These are phyloP conservation scores for Pachysandra terminalis DNA, from an alignment of 164 flowering plant genomes.

Conservation along the genomic window DNA sequence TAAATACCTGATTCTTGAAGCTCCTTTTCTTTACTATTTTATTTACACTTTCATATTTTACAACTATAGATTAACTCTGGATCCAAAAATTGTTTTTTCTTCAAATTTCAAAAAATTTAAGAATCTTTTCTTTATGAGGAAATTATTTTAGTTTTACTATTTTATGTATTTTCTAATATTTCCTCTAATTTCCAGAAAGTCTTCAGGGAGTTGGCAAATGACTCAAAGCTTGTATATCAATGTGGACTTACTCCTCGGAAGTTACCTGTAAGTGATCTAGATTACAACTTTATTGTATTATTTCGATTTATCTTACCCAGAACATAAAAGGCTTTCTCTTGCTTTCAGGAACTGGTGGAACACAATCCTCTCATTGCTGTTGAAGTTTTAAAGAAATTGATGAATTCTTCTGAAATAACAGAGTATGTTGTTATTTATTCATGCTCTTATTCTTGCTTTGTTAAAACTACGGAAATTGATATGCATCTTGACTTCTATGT, in stretches of 20 bases:
- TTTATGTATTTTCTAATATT: neutral
- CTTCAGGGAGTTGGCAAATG: slow-evolving; percentile 69
- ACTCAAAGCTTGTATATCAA: slow-evolving; percentile 93
- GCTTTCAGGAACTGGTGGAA: slow-evolving; percentile 85
- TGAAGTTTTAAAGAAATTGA: slow-evolving; percentile 83
- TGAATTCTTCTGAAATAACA: slow-evolving; percentile 80
- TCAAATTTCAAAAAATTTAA: neutral
- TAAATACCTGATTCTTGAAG: no score
- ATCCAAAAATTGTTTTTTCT: neutral
- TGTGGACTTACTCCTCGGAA: slow-evolving; percentile 94
- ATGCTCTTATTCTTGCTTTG: neutral
- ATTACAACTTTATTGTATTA: neutral
- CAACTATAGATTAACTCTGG: neutral
- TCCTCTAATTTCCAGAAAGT: slow-evolving; percentile 52
- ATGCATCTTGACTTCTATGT: neutral
- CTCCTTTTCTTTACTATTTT: no score
- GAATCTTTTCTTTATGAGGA: neutral
- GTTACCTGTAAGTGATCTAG: slow-evolving; percentile 65
- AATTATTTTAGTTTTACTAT: neutral
- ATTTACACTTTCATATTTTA: neutral
- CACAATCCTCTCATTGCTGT: slow-evolving; percentile 97
- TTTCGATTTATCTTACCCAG: neutral
- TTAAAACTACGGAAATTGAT: slow-evolving; percentile 1
- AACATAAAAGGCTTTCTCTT: slow-evolving; percentile 13
- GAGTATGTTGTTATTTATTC: slow-evolving; percentile 47